Evolutionary conservation across 371 early-diverging fungal genomes (phyloP), one percentile per base, ranked within the genome.

Genomic region (Lichtheimia hyalospora): DNA sequence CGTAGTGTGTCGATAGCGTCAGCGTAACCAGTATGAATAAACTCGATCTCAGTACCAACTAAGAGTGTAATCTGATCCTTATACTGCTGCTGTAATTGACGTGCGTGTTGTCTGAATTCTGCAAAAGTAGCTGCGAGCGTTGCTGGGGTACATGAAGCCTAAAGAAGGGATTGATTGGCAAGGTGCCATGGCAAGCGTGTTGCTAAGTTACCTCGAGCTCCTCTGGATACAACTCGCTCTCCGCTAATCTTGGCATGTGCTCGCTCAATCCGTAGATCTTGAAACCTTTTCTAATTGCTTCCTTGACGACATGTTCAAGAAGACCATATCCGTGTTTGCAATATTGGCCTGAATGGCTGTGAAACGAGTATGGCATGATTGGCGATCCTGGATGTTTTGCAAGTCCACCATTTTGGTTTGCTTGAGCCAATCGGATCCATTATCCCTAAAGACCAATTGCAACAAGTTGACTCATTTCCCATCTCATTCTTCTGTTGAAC

Each of bases 11-110:
- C 42, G 1, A 68, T 63, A 61, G 63, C 67, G 12, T 64, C 69
- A 24, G 63, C 73, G 61, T 75, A 73, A 21, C 57, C 64, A 40
- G 62, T 39, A 52, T 76, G 85, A 57, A 95, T 92, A 74, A 75
- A 84, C 71, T 98, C 98, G 48, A 94, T 95, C 70, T 98, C 98
- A 54, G 89, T 82, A 0, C 97, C 98, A 18, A 98, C 84, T 5
- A 98, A 60, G 0, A 98, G 76, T 3, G 66, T 53, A 24, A 92
- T 92, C 46, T 84, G 70, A 15, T 72, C 70, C 15, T 65, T 55
- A 64, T 91, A 93, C 52, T 83, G 69, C 21, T 57, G 61, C 49
- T 83, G 86, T 24, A 96, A 77, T 0, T 86, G 81, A 20, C 74
- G 83, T 0, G 97, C 97, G 61, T 93, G 89, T 3, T 50, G 56